A percentile compares a stretch with the other conserved stretches of the same genome.
phyloP scores from a whole-genome alignment of 2,329 filamentous ascomycete species.

The Lasiodiplodia theobromae region DNA sequence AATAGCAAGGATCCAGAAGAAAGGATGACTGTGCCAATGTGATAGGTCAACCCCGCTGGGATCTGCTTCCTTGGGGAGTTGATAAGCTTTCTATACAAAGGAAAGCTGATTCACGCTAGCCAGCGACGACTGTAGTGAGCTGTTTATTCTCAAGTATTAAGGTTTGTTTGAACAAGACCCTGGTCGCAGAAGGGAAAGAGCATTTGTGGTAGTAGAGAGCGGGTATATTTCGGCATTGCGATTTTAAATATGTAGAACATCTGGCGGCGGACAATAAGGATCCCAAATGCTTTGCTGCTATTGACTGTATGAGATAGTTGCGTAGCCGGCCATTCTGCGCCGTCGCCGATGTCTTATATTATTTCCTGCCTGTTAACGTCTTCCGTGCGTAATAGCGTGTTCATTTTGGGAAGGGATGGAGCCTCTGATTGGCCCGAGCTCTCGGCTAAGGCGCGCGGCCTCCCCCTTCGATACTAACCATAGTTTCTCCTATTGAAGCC shows the following conservation, averaged over 20 bases:
- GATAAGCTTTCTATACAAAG: too few relatives aligned
- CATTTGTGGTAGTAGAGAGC: not conserved
- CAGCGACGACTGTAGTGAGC: too few relatives aligned
- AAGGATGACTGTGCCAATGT: too few relatives aligned
- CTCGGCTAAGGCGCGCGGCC: constrained; percentile 7
- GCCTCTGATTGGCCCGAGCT: constrained; percentile 5
- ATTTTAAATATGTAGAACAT: not conserved
- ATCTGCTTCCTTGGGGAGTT: too few relatives aligned
- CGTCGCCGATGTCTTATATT: not conserved
- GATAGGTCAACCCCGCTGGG: too few relatives aligned
- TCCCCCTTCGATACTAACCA: constrained; percentile 13
- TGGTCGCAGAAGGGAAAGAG: not conserved
- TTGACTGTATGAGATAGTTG: too few relatives aligned
- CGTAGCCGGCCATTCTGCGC: not conserved
- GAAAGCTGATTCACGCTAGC: too few relatives aligned
- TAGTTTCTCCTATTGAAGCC: constrained; percentile 5
- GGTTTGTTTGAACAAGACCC: not conserved
- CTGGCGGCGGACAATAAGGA: not conserved
- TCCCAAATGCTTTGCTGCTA: not conserved
- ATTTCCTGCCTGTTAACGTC: not conserved
- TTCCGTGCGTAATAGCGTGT: not conserved
- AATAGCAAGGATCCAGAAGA: not conserved
- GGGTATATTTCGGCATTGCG: not conserved
- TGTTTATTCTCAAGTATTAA: not conserved
- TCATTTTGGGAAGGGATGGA: not conserved